These are phyloP conservation scores for Ambrosiella xylebori DNA, from an alignment of 2,329 filamentous ascomycete genomes.

Conservation along the genomic window DNA sequence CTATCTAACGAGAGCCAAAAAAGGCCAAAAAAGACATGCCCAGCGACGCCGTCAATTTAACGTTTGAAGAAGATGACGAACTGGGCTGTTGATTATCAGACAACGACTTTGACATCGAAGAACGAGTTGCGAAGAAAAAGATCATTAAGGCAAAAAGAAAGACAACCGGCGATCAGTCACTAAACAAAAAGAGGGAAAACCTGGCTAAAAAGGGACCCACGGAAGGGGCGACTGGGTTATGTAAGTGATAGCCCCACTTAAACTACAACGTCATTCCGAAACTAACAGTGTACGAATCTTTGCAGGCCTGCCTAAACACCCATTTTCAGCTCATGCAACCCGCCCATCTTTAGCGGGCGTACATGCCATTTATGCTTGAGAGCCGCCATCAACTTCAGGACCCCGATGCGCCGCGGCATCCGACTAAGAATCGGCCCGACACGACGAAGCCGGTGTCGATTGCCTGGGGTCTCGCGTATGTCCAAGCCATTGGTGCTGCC, in stretches of 20 bases:
- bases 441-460: constrained; percentile 49
- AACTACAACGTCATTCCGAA: neutral
- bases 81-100: constrained; percentile 9
- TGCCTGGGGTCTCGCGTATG: constrained; percentile 50
- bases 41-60: constrained; percentile 4
- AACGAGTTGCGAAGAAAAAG: neutral
- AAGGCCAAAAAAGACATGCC: neutral
- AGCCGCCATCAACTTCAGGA: constrained; percentile 69
- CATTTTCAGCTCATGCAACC: constrained; percentile 67
- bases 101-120: constrained; percentile 8
- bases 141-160: neutral
- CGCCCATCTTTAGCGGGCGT: constrained; percentile 75
- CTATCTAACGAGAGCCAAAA: neutral
- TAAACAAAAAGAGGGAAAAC: constrained; percentile 3
- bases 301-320: constrained; percentile 72
- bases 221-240: constrained; percentile 11
- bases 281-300: neutral
- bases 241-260: constrained; percentile 1
- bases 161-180: neutral
- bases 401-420: constrained; percentile 57
- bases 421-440: constrained; percentile 75
- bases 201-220: neutral
- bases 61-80: constrained; percentile 7
- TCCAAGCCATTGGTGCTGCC: constrained; percentile 60
- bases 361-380: constrained; percentile 81